Evolutionary conservation across 2,329 filamentous ascomycete genomes (phyloP).

Genomic region (Colletotrichum tropicicola): DNA sequence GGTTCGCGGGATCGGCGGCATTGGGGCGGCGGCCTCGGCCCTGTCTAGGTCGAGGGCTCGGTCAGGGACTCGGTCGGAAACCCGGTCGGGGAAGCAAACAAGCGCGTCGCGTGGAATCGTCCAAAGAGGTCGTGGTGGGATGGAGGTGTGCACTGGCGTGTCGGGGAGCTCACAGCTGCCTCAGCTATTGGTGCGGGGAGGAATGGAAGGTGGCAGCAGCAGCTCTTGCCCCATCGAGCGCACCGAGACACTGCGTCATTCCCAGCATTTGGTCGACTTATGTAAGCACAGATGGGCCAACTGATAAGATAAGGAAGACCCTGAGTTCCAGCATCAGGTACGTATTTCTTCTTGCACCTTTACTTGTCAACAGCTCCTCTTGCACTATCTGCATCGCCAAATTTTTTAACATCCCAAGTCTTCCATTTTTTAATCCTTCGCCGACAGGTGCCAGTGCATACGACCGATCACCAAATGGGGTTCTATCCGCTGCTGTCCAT

Average conservation of each 20-base stretch:
- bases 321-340: too few species aligned
- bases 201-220: not conserved
- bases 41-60: not conserved
- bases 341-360: too few species aligned
- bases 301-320: too few species aligned
- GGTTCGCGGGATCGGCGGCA: conserved; percentile 27
- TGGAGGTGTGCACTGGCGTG: not conserved
- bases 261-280: too few species aligned
- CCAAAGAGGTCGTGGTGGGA: not conserved
- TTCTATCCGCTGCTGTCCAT: not conserved
- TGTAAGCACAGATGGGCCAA: too few species aligned
- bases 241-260: not conserved
- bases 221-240: not conserved
- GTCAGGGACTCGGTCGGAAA: not conserved
- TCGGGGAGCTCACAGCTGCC: not conserved
- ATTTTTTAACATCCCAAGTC: too few species aligned
- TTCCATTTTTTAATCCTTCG: too few species aligned
- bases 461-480: conserved; percentile 4
- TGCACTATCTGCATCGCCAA: too few species aligned
- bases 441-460: not conserved
- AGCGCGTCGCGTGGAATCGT: not conserved
- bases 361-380: too few species aligned
- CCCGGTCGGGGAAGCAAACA: not conserved
- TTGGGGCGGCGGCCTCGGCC: conserved; percentile 2
- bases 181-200: not conserved